Evolutionary conservation across 1,284 basidiomycete species (phyloP).

Genomic region (Ustilago lituana): DNA sequence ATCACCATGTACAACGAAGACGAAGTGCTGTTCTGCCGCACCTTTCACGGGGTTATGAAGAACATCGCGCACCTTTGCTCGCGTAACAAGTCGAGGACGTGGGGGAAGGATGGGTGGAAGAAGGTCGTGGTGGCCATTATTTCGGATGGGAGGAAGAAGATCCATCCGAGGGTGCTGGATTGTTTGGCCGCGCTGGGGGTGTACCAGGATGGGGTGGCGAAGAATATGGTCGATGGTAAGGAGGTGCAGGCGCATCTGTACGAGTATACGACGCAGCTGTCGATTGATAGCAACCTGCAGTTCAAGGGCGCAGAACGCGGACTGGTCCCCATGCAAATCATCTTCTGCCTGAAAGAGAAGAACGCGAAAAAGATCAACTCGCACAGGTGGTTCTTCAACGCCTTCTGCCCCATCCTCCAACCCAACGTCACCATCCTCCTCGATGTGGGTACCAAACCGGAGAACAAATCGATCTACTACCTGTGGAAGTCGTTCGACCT

Average conservation of each 20-base stretch:
- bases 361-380: constrained; percentile 78
- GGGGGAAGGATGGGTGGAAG: constrained; percentile 97
- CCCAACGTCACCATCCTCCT: constrained; percentile 88
- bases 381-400: constrained; percentile 71
- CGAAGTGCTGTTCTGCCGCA: constrained; percentile 89
- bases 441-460: constrained; percentile 96
- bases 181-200: constrained; percentile 74
- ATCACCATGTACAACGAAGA: constrained; percentile 96
- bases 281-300: constrained; percentile 84
- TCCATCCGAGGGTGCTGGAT: constrained; percentile 92
- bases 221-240: constrained; percentile 85
- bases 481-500: constrained; percentile 93
- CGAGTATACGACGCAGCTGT: constrained; percentile 93
- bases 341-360: constrained; percentile 66
- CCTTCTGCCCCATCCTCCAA: constrained; percentile 69
- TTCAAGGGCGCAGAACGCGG: constrained; percentile 95
- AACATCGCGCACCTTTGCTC: constrained; percentile 75
- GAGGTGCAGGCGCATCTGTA: constrained; percentile 92
- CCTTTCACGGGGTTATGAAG: constrained; percentile 92
- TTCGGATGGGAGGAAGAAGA: constrained; percentile 89
- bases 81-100: constrained; percentile 90
- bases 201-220: constrained; percentile 80
- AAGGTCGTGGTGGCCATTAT: constrained; percentile 79
- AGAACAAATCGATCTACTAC: constrained; percentile 95
- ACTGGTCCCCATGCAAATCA: constrained; percentile 68